Evolutionary conservation across 768 basidiomycete species (phyloP), one percentile per base, ranked within the genome.

Genomic region (Lactarius evosmus): DNA sequence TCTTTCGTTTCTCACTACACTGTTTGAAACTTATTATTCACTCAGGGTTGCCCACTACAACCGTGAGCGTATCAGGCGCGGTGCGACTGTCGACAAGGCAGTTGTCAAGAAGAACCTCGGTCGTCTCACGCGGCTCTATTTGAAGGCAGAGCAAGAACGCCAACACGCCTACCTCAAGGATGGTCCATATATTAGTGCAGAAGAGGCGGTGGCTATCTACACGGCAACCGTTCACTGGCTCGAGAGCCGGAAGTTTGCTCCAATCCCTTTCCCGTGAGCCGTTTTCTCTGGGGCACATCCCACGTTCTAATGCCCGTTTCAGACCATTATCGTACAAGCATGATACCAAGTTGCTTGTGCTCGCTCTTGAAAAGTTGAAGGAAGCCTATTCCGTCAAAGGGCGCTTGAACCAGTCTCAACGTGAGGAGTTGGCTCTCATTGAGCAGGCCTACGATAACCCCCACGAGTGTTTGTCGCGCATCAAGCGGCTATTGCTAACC

Each of bases 361-460:
- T 99, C 36, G 97, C 97, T 0, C 83, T 99, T 49, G 97, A 99
- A 79, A 98, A 98, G 76, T 77, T 99, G 72, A 99, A 99, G 78
- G 97, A 98, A 77, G 97, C 97, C 5, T 99, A 99, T 76, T 93
- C 90, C 16, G 97, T 99, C 56, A 97, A 99, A 76, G 96, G 85
- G 38, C 93, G 97, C 68, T 80, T 99, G 54, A 99, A 99, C 74
- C 96, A 98, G 75, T 95, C 93, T 27, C 97, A 99, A 75, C 87
- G 97, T 71, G 97, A 99, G 74, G 97, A 99, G 75, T 80, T 99
- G 58, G 97, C 97, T 14, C 82, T 99, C 57, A 97, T 99, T 66
- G 97, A 99, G 73, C 97, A 99, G 76, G 96, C 96, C 4, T 98
- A 98, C 74, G 97, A 99, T 74, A 98, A 98, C 72, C 97, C 97